Conservation (phyloP, 331 rosid genomes). For the Erythrophleum ivorense region DNA sequence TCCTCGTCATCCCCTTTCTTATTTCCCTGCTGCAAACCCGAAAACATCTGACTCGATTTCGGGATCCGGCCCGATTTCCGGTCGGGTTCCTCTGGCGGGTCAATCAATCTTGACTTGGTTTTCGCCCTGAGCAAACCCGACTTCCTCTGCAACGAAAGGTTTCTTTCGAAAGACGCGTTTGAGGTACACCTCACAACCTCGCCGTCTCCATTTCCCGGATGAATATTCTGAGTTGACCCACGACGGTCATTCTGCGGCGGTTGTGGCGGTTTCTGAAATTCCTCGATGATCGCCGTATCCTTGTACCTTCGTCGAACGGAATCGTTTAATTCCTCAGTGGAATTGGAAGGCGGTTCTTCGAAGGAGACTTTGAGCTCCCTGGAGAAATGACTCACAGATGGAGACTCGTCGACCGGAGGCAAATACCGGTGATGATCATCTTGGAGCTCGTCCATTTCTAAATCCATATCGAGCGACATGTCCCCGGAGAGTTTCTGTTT, state of each 20-base stretch:
- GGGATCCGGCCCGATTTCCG: conserved; percentile 48
- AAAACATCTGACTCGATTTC: conserved; percentile 58
- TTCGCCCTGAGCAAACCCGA: conserved; percentile 56
- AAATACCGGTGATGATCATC: conserved; percentile 34
- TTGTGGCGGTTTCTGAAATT: conserved; percentile 36
- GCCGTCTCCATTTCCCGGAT: conserved; percentile 20
- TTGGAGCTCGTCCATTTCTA: conserved; percentile 81
- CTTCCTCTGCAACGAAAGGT: conserved; percentile 59
- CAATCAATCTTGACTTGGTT: conserved; percentile 74
- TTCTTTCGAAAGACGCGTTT: conserved; percentile 64
- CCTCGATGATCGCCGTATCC: conserved; percentile 42
- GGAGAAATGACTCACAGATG: conserved; percentile 42
- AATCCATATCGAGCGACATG: conserved; percentile 78
- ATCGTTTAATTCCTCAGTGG: conserved; percentile 40
- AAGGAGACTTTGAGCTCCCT: conserved; percentile 71
- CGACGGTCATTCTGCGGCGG: conserved; percentile 41
- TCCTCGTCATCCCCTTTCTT: conserved; percentile 60
- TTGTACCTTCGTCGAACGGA: conserved; percentile 52
- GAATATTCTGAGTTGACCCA: not conserved
- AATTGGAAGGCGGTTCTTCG: conserved; percentile 43
- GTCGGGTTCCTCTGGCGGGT: conserved; percentile 72
- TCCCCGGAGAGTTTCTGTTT: conserved; percentile 73
- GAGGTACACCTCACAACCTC: conserved; percentile 76
- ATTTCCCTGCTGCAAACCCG: conserved; percentile 53
- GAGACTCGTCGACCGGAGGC: conserved; percentile 65